Evolutionary conservation across 176 grass and related monocot genomes (phyloP), one percentile per base, ranked within the genome.

Genomic region (Metroxylon sagu): DNA sequence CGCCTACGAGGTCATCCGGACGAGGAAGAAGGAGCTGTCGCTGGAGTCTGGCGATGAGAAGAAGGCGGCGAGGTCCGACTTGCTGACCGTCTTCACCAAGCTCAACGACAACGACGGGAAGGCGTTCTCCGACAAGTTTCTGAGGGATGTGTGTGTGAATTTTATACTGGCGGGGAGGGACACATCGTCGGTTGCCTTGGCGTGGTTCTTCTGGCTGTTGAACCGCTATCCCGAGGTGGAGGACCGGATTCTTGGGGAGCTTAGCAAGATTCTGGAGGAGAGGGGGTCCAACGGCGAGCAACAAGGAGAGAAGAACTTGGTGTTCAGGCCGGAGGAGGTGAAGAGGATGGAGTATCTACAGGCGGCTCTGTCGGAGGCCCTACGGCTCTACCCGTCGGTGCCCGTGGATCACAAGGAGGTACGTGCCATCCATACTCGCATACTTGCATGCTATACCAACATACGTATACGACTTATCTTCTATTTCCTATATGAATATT

Each of bases 201-300:
- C 92, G 0, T 97, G 92, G 92, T 97, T 97, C 81, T 97, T 97
- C 80, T 97, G 92, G 92, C 78, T 97, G 50, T 84, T 97, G 17
- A 64, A 55, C 54, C 71, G 69, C 48, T 70, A 87, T 75, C 72
- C 78, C 3, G 50, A 29, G 43, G 84, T 85, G 6, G 92, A 97
- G 80, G 69, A 21, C 27, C 87, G 60, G 53, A 91, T 97, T 58
- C 30, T 97, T 1, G 66, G 67, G 14, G 92, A 97, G 78, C 5
- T 97, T 18, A 69, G 68, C 5, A 72, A 66, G 65, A 88, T 91
- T 59, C 54, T 77, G 18, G 68, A 65, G 3, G 77, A 63, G 57
- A 31, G 86, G 26, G 1, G 48, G 60, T 61, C 7, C 4, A 5
- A 59, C 17, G 1, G 77, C 61, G 66, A 73, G 35, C 2, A 74